Base-by-base conservation (phyloP, 768 basidiomycete genomes). In the Boletus insuetus region DNA sequence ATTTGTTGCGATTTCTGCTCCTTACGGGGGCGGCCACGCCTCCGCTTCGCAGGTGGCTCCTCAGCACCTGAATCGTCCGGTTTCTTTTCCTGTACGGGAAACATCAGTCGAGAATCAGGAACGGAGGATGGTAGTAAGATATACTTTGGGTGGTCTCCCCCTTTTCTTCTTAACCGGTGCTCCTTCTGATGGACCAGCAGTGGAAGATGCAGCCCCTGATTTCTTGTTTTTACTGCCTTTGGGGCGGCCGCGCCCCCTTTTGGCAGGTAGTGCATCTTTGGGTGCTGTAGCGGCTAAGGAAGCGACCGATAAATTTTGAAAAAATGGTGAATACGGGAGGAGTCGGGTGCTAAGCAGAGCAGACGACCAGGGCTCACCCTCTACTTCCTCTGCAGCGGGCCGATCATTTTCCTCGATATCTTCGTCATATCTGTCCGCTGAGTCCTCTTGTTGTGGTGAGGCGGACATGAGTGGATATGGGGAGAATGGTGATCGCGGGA, bases 241-340 rank as follows among this genome's bases (percentile, higher is more conserved):
- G 57, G 94, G 94, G 61, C 94, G 84, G 51, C 94, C 94, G 45
- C 94, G 82, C 66, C 89, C 85, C 65, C 93, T 85, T 77, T 92
- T 94, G 58, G 68, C 63, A 40, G 82, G 49, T 53, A 66, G 68
- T 20, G 73, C 63, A 55, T 72, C 65, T 62, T 50, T 68, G 58
- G 75, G 69, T 53, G 76, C 72, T 55, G 77, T 67, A 58, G 75
- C 70, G 67, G 75, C 77, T 74, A 65, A 55, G 55, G 53, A 58
- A 58, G 60, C 47, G n/a, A 56, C 10, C 63, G 32, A 60, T 54
- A 64, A 61, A 57, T 61, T 58, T 38, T 29, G 41, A 49, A 63
- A 64, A 60, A 60, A 61, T 49, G 52, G 49, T 46, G 53, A 47
- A 59, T 35, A 60, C 38, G 34, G 48, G 59, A 34, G 58, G 54